Percentiles rank a stretch among this genome's conserved stretches.
phyloP scores from a whole-genome alignment of 805 yeast species.

The Isabelozyma pseudorhagii region DNA sequence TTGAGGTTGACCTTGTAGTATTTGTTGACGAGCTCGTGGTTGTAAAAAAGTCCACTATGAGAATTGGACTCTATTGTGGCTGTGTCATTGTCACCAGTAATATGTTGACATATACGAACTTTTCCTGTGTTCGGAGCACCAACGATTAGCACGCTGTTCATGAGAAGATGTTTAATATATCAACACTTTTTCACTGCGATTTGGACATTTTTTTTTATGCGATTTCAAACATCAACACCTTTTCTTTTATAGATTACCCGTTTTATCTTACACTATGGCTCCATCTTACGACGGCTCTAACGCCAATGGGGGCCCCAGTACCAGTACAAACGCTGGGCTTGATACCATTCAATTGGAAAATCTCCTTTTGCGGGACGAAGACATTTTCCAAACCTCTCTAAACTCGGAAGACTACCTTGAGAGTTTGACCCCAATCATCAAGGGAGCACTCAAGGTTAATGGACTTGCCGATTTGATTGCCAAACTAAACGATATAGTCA shows the following conservation, averaged over 20 bases:
- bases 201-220: too few species aligned
- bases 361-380: slow-evolving; percentile 37
- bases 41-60: slow-evolving; percentile 32
- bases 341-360: slow-evolving; percentile 34
- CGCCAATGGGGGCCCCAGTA: not conserved
- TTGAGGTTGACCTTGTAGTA: slow-evolving; percentile 29
- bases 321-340: not conserved
- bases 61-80: slow-evolving; percentile 10
- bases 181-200: too few species aligned
- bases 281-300: not conserved
- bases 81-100: slow-evolving; percentile 6
- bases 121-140: slow-evolving; percentile 46
- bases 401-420: slow-evolving; percentile 71
- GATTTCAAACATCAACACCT: not conserved
- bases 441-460: slow-evolving; percentile 54
- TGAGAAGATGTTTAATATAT: not conserved
- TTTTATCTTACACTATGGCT: not conserved
- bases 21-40: slow-evolving; percentile 22
- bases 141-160: slow-evolving; percentile 41
- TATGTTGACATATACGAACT: slow-evolving; percentile 20
- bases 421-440: slow-evolving; percentile 73
- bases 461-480: slow-evolving; percentile 55
- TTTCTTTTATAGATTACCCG: not conserved
- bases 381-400: slow-evolving; percentile 44
- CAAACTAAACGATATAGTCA: slow-evolving; percentile 54